Percentiles rank a stretch among this genome's conserved stretches.
Conservation (phyloP, 2,329 filamentous ascomycete genomes). For the Beauveria caledonica region DNA sequence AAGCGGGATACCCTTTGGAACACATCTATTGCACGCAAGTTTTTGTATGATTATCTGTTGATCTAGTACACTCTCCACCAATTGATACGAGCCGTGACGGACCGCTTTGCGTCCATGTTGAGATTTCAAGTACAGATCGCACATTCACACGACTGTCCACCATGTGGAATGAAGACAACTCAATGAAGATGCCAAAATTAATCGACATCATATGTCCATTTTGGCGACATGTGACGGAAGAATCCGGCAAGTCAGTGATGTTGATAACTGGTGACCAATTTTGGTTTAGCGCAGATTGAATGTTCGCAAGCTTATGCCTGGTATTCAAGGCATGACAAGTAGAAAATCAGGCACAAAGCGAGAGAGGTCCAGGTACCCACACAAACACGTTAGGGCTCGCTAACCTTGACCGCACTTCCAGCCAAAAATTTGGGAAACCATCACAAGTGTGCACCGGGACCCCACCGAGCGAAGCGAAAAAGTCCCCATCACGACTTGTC, state of each 20-base stretch:
- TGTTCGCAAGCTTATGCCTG: slow-evolving; percentile 8
- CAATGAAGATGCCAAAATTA: not conserved
- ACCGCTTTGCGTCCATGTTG: not conserved
- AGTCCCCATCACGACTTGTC: slow-evolving; percentile 14
- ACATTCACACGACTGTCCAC: not conserved
- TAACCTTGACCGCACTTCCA: slow-evolving; percentile 21
- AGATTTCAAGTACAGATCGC: not conserved
- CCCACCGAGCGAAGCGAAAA: slow-evolving; percentile 18
- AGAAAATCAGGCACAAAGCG: not conserved
- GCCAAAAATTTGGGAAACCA: slow-evolving; percentile 14
- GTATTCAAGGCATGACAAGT: not conserved
- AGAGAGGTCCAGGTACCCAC: slow-evolving; percentile 13
- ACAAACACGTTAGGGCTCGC: slow-evolving; percentile 24
- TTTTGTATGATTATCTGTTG: slow-evolving; percentile 4
- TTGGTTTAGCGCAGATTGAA: not conserved
- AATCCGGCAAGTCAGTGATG: not conserved
- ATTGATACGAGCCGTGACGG: not conserved
- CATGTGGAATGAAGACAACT: not conserved
- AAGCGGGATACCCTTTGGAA: slow-evolving; percentile 3
- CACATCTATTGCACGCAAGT: not conserved
- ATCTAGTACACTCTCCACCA: slow-evolving; percentile 10
- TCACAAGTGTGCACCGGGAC: slow-evolving; percentile 4
- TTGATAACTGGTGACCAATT: not conserved
- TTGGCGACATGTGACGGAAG: too few relatives aligned
- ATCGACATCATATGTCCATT: not conserved